These are phyloP conservation scores for Eucommia ulmoides DNA, from an alignment of 257 asterid genomes.

Conservation along the genomic window DNA sequence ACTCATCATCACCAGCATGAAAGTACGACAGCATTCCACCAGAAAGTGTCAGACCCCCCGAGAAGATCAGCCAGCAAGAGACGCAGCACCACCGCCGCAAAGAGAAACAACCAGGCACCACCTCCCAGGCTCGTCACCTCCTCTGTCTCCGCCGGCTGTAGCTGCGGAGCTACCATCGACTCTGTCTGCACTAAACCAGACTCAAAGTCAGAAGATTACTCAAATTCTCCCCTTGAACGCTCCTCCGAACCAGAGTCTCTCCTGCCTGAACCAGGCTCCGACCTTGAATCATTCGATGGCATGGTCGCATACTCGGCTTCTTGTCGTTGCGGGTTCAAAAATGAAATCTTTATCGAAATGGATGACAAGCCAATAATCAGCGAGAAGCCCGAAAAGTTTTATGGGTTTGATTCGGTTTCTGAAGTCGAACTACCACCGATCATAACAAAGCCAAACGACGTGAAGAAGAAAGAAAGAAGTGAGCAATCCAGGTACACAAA, in stretches of 20 bases:
- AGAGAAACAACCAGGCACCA: not conserved
- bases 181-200: not conserved
- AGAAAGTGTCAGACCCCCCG: not conserved
- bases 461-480: not conserved
- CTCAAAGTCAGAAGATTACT: not conserved
- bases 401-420: not conserved
- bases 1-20: not conserved
- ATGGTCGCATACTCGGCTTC: not conserved
- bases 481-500: not conserved
- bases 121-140: not conserved
- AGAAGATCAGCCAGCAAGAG: constrained; percentile 3
- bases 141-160: constrained; percentile 3
- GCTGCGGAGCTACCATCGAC: not conserved
- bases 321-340: not conserved
- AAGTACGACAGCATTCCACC: not conserved
- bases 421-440: constrained; percentile 4
- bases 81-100: constrained; percentile 1
- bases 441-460: not conserved
- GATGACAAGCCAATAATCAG: not conserved
- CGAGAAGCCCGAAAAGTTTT: not conserved
- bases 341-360: not conserved
- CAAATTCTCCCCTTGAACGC: not conserved
- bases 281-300: not conserved
- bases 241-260: not conserved
- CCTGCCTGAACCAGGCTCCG: not conserved